Percentiles rank a stretch among this genome's conserved stretches.
Conservation (phyloP, 768 basidiomycete species). For the Hortiboletus flavorubellus region DNA sequence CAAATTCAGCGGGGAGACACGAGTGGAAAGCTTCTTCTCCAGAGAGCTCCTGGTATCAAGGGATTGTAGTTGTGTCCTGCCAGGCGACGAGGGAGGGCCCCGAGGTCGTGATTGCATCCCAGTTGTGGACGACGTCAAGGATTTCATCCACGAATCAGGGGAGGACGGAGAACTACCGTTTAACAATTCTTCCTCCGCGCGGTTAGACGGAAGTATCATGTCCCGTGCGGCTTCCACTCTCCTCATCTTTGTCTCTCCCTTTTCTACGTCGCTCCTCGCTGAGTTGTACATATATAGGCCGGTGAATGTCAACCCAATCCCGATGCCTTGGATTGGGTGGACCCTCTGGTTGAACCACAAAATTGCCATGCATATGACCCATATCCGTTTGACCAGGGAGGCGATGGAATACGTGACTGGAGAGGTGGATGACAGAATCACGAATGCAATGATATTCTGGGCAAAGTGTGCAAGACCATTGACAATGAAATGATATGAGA, state of each 20-base stretch:
- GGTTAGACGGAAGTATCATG: slow-evolving; percentile 65
- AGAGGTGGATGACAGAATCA: slow-evolving; percentile 92
- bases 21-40: slow-evolving; percentile 16
- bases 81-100: slow-evolving; percentile 1
- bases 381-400: slow-evolving; percentile 95
- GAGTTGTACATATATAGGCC: slow-evolving; percentile 97
- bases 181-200: slow-evolving; percentile 54
- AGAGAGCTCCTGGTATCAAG: slow-evolving; percentile 6
- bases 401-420: slow-evolving; percentile 99
- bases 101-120: slow-evolving; percentile 24
- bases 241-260: slow-evolving; percentile 85
- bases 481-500: slow-evolving; percentile 81
- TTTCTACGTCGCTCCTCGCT: slow-evolving; percentile 89
- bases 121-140: slow-evolving; percentile 20
- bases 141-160: slow-evolving; percentile 1
- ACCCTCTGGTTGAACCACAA: slow-evolving; percentile 92
- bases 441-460: slow-evolving; percentile 97
- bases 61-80: neutral
- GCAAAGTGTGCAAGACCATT: slow-evolving; percentile 96
- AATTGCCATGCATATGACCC: slow-evolving; percentile 96
- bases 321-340: slow-evolving; percentile 79
- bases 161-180: slow-evolving; percentile 35
- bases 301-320: slow-evolving; percentile 86
- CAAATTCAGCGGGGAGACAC: slow-evolving; percentile 17
- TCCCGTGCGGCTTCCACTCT: slow-evolving; percentile 70